Evolutionary conservation across 2,329 filamentous ascomycete genomes (phyloP).

Genomic region (Venturiaceae sp.): DNA sequence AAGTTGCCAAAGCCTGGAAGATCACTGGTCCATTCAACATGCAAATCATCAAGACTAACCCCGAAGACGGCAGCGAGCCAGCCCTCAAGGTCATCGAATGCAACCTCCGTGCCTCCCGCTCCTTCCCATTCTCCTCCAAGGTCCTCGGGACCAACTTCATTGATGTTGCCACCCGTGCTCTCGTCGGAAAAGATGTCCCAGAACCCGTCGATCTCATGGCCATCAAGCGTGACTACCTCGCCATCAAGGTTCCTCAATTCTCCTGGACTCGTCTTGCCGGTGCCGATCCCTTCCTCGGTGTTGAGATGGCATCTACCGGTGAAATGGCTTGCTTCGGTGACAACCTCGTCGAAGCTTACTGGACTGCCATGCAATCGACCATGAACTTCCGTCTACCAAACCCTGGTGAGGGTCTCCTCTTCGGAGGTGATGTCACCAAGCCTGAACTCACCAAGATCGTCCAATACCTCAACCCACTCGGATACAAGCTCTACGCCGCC

Average conservation of each 20-base stretch:
- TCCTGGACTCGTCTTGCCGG: slow-evolving; percentile 97
- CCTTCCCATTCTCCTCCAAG: slow-evolving; percentile 97
- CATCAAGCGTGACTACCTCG: slow-evolving; percentile 80
- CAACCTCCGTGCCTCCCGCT: slow-evolving; percentile 93
- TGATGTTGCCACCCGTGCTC: slow-evolving; percentile 85
- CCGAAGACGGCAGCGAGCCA: slow-evolving; percentile 64
- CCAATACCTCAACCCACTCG: slow-evolving; percentile 77
- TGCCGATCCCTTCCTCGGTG: slow-evolving; percentile 92
- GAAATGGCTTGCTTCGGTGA: slow-evolving; percentile 99
- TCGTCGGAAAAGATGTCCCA: slow-evolving; percentile 77
- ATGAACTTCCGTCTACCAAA: slow-evolving; percentile 99
- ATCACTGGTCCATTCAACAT: slow-evolving; percentile 99
- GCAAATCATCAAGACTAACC: slow-evolving; percentile 94
- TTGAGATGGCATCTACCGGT: slow-evolving; percentile 94
- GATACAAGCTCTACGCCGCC: slow-evolving; percentile 90
- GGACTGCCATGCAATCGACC: slow-evolving; percentile 87
- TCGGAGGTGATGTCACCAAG: slow-evolving; percentile 73
- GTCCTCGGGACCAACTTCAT: slow-evolving; percentile 96
- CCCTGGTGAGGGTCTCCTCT: slow-evolving; percentile 87
- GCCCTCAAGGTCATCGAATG: slow-evolving; percentile 95
- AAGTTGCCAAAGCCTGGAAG: slow-evolving; percentile 93
- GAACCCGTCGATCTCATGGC: slow-evolving; percentile 82
- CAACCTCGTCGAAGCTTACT: slow-evolving; percentile 93
- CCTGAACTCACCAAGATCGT: slow-evolving; percentile 68
- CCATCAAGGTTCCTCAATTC: slow-evolving; percentile 98